Evolutionary conservation across 192 early-diverging fungal genomes (phyloP), one percentile per base, ranked within the genome.

Genomic region (Coemansia sp.): DNA sequence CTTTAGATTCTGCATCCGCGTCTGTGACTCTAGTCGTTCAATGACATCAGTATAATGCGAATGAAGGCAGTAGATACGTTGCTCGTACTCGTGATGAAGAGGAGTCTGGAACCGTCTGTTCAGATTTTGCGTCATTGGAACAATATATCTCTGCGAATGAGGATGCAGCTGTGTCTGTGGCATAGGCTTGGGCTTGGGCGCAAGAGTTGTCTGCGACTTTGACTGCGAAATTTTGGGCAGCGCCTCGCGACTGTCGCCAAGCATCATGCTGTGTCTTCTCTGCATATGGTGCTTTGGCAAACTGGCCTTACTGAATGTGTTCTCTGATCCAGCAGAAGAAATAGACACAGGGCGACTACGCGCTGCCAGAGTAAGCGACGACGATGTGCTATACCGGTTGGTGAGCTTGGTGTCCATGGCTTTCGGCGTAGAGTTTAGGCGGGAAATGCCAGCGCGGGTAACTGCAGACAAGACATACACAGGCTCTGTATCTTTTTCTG

Each of bases 41-140:
- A 82, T 75, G 4, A 71, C 68, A 15, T 82, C 79, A 14, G 79
- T 56, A 66, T 82, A 75, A 18, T 82, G 79, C 4, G 79, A 37
- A 65, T 82, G 79, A n/a, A 82, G 65, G 52, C 79, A 76, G 66
- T 82, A 76, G 43, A 82, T 82, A 36, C 79, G 79, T 55, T 82
- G 79, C 66, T 82, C 79, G 58, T 76, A 76, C 52, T 82, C 74
- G 67, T 82, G 79, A 2, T 74, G 62, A 11, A 70, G 36, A 8
- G 61, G 74, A 15, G 74, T 65, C 52, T 82, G 79, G 59, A 82
- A 82, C 9, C 79, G 79, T 8, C 79, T 74, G 61, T 43, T 73
- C 33, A 82, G 45, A 48, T 76, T 82, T 32, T 82, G 74, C 41
- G 79, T 72, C 68, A 76, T 82, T 28, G 79, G 67, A 43, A 82